Percentiles rank a stretch among this genome's conserved stretches.
These are phyloP conservation scores for Suillus hirtellus DNA, from an alignment of 768 basidiomycete species.

Conservation along the genomic window DNA sequence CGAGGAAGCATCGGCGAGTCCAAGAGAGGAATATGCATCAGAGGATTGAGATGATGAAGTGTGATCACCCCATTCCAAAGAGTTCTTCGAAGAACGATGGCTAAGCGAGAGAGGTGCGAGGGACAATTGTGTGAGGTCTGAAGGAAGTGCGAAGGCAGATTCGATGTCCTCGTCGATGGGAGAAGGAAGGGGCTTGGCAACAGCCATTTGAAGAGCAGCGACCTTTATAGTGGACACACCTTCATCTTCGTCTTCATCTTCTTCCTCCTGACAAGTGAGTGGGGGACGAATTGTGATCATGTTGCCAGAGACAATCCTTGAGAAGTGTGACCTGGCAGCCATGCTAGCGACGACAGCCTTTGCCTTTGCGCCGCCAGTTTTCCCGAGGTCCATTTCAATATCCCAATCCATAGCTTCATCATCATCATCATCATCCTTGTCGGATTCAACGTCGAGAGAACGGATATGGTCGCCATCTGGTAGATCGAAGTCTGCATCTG, in stretches of 20 bases:
- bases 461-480: slow-evolving; percentile 73
- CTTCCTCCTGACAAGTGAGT: slow-evolving; percentile 44
- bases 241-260: slow-evolving; percentile 74
- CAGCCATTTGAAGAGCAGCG: slow-evolving; percentile 46
- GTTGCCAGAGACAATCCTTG: slow-evolving; percentile 24
- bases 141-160: slow-evolving; percentile 78
- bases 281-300: slow-evolving; percentile 66
- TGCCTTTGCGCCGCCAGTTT: slow-evolving; percentile 53
- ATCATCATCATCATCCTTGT: slow-evolving; percentile 63
- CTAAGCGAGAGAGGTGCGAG: slow-evolving; percentile 75
- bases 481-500: slow-evolving; percentile 84
- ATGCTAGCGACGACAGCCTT: slow-evolving; percentile 40
- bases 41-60: slow-evolving; percentile 85
- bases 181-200: slow-evolving; percentile 34
- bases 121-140: slow-evolving; percentile 78
- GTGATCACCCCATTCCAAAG: slow-evolving; percentile 83
- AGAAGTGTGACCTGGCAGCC: slow-evolving; percentile 43
- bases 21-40: slow-evolving; percentile 79
- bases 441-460: slow-evolving; percentile 54
- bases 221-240: slow-evolving; percentile 85
- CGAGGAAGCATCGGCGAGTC: slow-evolving; percentile 68
- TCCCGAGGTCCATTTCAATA: slow-evolving; percentile 67
- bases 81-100: slow-evolving; percentile 79
- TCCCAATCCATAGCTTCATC: slow-evolving; percentile 79
- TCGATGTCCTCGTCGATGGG: slow-evolving; percentile 76